phyloP scores from a whole-genome alignment of 2,329 filamentous ascomycete genomes.

The Talaromyces piceae region DNA sequence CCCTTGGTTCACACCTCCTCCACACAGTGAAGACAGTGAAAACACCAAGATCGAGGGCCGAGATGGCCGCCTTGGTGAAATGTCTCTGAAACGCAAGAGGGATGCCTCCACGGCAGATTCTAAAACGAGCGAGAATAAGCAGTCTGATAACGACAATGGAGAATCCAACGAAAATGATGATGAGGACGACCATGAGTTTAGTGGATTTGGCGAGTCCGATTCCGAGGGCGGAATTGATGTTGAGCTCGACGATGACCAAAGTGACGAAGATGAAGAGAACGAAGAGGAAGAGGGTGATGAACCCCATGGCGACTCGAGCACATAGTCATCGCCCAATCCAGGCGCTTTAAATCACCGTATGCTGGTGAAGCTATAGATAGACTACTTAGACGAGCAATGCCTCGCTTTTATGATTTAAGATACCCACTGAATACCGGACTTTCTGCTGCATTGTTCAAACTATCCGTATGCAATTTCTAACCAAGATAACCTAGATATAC shows the following conservation, averaged over 20 bases:
- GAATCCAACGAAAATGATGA: conserved; percentile 27
- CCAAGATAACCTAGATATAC: no score
- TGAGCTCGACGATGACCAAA: conserved; percentile 14
- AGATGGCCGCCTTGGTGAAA: conserved; percentile 74
- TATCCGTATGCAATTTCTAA: no score
- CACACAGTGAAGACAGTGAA: conserved; percentile 47
- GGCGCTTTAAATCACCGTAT: neutral
- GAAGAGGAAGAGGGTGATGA: neutral
- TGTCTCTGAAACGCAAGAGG: conserved; percentile 69
- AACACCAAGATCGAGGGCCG: conserved; percentile 57
- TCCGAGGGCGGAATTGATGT: conserved; percentile 29
- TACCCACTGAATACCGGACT: neutral
- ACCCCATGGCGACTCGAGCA: conserved; percentile 1
- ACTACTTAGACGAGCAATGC: neutral
- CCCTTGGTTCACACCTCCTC: conserved; percentile 88
- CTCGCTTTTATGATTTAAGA: neutral
- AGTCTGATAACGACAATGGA: conserved; percentile 21
- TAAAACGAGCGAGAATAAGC: conserved; percentile 26
- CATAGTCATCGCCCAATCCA: neutral
- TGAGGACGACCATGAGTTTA: conserved; percentile 5
- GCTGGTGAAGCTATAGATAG: neutral
- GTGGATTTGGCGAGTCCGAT: conserved; percentile 23
- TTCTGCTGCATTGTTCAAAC: neutral
- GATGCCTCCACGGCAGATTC: conserved; percentile 39
- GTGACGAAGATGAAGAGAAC: conserved; percentile 4